These are phyloP conservation scores for Aspergillus phoenicis DNA, from an alignment of 2,329 filamentous ascomycete species.

Conservation along the genomic window DNA sequence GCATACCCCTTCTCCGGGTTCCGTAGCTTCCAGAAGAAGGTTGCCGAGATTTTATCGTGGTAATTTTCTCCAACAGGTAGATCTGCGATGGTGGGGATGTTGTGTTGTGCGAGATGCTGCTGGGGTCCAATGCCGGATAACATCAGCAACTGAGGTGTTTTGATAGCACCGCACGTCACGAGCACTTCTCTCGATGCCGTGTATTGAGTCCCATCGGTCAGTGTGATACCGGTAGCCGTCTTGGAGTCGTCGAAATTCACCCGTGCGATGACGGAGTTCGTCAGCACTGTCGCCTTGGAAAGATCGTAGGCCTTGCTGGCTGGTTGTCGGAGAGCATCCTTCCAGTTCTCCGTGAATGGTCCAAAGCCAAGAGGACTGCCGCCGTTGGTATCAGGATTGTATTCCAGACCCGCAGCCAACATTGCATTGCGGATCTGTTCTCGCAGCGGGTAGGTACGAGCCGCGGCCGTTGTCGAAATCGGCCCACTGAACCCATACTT, in stretches of 20 bases:
- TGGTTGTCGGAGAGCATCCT: background rate
- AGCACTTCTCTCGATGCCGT: background rate
- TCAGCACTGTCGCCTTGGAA: background rate
- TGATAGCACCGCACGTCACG: background rate
- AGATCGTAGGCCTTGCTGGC: background rate
- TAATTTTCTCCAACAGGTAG: background rate
- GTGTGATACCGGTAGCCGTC: background rate
- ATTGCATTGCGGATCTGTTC: background rate
- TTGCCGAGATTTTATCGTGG: background rate
- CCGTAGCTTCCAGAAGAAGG: background rate
- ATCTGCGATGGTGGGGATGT: background rate
- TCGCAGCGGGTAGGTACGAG: background rate
- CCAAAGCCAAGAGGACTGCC: background rate
- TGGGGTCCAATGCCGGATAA: background rate
- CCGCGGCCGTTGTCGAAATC: background rate
- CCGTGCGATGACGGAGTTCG: background rate
- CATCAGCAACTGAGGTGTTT: background rate
- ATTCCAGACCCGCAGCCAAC: background rate
- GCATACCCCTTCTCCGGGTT: background rate
- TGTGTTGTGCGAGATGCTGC: background rate
- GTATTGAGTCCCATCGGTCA: background rate
- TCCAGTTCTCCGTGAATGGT: background rate
- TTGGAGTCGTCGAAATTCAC: background rate
- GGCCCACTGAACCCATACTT: background rate
- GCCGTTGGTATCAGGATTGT: background rate